Percentiles rank a stretch among this genome's conserved stretches.
Evolutionary conservation across 1,284 basidiomycete genomes (phyloP).

Genomic region (Microbotryum scabiosae): DNA sequence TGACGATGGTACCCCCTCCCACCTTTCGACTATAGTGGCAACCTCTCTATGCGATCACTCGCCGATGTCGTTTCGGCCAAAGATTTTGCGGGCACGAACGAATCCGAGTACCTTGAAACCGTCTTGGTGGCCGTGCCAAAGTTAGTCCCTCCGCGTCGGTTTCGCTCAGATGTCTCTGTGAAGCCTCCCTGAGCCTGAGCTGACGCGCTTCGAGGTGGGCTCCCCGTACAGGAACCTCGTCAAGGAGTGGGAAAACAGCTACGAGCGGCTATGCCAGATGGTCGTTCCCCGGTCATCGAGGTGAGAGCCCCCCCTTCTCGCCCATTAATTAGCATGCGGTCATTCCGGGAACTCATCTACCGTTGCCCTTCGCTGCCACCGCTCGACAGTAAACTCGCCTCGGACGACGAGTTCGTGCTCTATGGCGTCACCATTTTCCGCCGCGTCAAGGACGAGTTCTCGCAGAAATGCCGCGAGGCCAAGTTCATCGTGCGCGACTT

Average conservation of each 20-base stretch:
- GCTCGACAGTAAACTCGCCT: conserved; percentile 50
- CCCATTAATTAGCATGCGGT: too few species aligned
- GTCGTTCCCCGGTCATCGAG: conserved; percentile 90
- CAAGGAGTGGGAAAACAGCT: conserved; percentile 83
- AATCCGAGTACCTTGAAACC: conserved; percentile 91
- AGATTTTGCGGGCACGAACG: conserved; percentile 60
- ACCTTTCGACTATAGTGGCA: conserved; percentile 58
- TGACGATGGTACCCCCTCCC: not conserved
- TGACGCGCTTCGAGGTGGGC: not conserved
- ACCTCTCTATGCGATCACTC: conserved; percentile 79
- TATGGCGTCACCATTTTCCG: conserved; percentile 86
- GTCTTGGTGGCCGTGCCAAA: conserved; percentile 89
- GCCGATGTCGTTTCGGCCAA: conserved; percentile 76
- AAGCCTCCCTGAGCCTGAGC: not conserved
- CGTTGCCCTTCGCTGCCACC: not conserved
- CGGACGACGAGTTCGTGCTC: conserved; percentile 83
- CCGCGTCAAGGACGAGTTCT: conserved; percentile 82
- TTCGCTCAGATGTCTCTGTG: not conserved
- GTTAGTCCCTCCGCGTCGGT: conserved; percentile 46
- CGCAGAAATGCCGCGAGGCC: conserved; percentile 81
- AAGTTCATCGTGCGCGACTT: conserved; percentile 91
- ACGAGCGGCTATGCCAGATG: conserved; percentile 81
- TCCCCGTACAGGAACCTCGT: conserved; percentile 53
- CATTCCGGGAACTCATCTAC: not conserved
- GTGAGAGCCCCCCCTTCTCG: too few species aligned